Base-by-base conservation (phyloP, 73 alveolate species). In the Halteria grandinella region DNA sequence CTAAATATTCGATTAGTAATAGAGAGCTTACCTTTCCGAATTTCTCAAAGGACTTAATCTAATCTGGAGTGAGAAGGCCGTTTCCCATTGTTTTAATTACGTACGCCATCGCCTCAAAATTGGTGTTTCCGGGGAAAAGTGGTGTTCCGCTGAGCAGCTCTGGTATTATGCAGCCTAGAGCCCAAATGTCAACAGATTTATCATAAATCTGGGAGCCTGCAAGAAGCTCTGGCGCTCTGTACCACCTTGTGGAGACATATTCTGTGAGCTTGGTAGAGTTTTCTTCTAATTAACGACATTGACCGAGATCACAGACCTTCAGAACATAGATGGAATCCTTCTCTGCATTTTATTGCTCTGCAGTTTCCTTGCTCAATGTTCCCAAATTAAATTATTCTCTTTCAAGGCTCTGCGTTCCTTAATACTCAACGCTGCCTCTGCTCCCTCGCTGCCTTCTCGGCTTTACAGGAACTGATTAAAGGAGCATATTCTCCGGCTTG, bases 191-290 rank as follows among this genome's bases (percentile, higher is more conserved):
- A 6, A 83, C 75, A 3, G 85, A 54, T 39, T 52, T 43, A 0
- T 73, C 85, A 63, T 83, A 83, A 0, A 2, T 7, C 32, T 47
- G 55, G 6, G 74, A 81, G 8, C 92, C 92, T 20, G 74, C 87
- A 17, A 83, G 47, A 23, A 83, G 36, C 45, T 83, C 92, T 1
- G 92, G 92, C 3, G 92, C 83, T 55, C 92, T 73, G 40, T 83
- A 83, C 92, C 92, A 83, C 66, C 92, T 41, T 0, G 92, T 83
- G 0, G 92, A 83, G 31, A 83, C 92, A 41, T 83, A 83, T 62
- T 83, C 92, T 21, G 92, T 83, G 11, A 50, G 43, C 12, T 73
- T 40, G 5, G 55, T 32, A 20, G 14, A 4, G 12, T 20, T 14
- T 8, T 83, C 37, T 6, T 28, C 20, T 0, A 82, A 21, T 40